These are phyloP conservation scores for Suaeda aralocaspica DNA, from an alignment of 148 eudicot genomes.

Conservation along the genomic window DNA sequence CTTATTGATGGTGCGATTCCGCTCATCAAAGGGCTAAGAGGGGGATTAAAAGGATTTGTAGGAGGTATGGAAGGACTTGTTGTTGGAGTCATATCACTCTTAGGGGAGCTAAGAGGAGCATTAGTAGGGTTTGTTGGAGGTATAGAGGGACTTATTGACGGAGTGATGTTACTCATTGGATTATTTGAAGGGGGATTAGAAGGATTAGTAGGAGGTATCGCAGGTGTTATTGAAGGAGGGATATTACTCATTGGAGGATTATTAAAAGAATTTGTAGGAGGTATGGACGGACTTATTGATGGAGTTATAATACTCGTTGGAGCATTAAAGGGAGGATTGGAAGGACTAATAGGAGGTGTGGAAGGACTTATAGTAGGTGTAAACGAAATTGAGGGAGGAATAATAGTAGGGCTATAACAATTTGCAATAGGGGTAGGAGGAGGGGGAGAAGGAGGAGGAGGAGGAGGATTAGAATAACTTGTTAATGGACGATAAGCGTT, in stretches of 20 bases:
- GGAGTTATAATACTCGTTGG: not conserved
- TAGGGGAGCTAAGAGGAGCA: no score
- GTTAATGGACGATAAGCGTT: no score
- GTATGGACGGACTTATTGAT: not conserved
- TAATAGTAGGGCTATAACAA: no score
- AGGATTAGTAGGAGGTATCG: not conserved
- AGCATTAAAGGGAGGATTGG: not conserved
- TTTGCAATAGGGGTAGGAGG: not conserved
- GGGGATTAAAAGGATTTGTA: not conserved
- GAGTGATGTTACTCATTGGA: no score
- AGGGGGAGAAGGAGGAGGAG: not conserved
- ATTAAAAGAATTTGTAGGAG: no score
- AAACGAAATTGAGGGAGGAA: no score
- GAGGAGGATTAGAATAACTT: no score
- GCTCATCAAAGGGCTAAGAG: not conserved
- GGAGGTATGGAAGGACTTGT: no score
- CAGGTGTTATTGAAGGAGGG: not conserved
- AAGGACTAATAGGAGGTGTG: not conserved
- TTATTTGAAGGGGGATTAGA: not conserved
- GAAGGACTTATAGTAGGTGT: not conserved
- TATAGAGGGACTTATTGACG: no score
- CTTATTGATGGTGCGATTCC: not conserved
- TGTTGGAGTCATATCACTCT: no score
- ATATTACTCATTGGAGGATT: not conserved
- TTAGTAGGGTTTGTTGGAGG: no score